These are phyloP conservation scores for Leptographium wingfieldii DNA, from an alignment of 2,329 filamentous ascomycete species.

Conservation along the genomic window DNA sequence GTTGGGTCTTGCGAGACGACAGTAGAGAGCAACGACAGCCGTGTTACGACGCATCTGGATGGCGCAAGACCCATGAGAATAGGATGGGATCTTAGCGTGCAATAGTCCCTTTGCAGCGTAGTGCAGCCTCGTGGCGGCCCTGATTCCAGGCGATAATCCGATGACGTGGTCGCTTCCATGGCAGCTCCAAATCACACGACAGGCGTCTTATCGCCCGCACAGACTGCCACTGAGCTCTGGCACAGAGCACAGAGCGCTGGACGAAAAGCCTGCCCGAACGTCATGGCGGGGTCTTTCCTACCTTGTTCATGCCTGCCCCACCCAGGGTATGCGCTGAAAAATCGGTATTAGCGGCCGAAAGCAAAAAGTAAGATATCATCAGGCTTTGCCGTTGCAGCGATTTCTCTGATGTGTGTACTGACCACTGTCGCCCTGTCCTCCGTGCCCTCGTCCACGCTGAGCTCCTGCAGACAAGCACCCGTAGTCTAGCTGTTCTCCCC, in stretches of 20 bases:
- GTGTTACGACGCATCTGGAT: no score
- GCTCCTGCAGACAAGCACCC: no score
- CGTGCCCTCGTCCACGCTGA: no score
- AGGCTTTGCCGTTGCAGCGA: no score
- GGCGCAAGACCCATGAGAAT: not conserved
- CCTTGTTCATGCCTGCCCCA: not conserved
- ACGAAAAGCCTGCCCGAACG: not conserved
- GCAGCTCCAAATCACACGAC: not conserved
- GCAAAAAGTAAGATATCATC: no score
- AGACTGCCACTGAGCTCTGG: not conserved
- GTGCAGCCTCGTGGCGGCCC: not conserved
- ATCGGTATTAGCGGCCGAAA: not conserved
- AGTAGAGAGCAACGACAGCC: no score
- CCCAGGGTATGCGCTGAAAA: not conserved
- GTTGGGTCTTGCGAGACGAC: no score
- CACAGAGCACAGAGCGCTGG: not conserved
- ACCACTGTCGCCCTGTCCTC: no score
- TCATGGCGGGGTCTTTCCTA: constrained; percentile 1
- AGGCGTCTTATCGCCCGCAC: not conserved
- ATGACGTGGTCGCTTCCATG: not conserved
- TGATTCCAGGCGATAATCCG: not conserved
- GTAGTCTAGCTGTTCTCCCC: no score
- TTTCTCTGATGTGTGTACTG: no score
- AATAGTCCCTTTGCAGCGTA: not conserved
- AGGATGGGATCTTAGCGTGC: not conserved